Conservation (phyloP, 2,329 filamentous ascomycete species). For the Thermothelomyces thermophilus region DNA sequence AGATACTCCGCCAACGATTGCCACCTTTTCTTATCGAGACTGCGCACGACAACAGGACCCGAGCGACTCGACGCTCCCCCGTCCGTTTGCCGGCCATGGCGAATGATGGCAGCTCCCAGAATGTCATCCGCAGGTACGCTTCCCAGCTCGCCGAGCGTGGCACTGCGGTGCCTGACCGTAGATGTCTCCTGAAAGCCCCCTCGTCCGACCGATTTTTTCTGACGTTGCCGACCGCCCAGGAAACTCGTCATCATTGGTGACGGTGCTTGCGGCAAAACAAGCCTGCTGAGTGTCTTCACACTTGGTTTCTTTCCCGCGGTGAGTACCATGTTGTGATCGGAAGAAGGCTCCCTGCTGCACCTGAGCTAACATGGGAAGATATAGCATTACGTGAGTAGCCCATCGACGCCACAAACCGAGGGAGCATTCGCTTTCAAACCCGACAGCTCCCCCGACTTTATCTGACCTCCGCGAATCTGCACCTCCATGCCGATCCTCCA, state of each 20-base stretch:
- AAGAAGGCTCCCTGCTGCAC: neutral
- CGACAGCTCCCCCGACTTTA: neutral
- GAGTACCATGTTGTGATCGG: slow-evolving; percentile 36
- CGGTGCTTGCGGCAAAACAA: slow-evolving; percentile 97
- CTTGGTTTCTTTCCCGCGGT: slow-evolving; percentile 97
- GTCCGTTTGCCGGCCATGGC: slow-evolving; percentile 28
- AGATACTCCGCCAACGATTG: neutral
- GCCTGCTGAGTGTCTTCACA: slow-evolving; percentile 94
- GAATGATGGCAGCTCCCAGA: slow-evolving; percentile 28
- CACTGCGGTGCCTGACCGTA: neutral
- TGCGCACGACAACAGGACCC: slow-evolving; percentile 11
- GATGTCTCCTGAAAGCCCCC: neutral
- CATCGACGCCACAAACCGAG: neutral
- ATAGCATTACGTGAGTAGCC: slow-evolving; percentile 52
- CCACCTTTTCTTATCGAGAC: neutral
- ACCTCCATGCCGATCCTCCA: neutral
- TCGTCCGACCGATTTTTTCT: slow-evolving; percentile 6
- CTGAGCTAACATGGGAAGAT: slow-evolving; percentile 25
- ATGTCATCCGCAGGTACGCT: slow-evolving; percentile 35
- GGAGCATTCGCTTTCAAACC: neutral
- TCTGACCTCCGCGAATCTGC: neutral
- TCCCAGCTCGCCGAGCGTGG: neutral
- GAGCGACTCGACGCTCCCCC: slow-evolving; percentile 14
- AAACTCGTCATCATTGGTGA: slow-evolving; percentile 97
- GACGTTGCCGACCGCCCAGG: slow-evolving; percentile 40